Base-by-base conservation (phyloP, 139 green algal species). In the Penium margaritaceum region DNA sequence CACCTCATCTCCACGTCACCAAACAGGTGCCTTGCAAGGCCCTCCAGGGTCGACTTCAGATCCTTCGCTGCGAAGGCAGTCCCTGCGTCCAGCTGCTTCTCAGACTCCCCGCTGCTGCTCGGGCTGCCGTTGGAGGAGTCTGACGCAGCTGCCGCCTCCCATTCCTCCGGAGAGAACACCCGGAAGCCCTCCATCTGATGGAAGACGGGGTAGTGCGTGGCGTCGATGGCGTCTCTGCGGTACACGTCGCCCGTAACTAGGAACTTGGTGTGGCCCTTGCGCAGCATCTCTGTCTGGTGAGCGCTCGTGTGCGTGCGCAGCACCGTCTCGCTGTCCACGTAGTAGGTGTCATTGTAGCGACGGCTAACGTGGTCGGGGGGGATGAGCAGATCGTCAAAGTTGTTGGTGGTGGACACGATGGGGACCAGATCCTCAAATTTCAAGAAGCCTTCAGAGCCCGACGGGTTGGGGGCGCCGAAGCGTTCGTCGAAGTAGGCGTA, bases 181-280 rank as follows among this genome's bases (percentile, higher is more conserved):
- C 87, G 70, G 75, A 96, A 89, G 41, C 91, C 94, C 87, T 98
- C 94, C 92, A 98, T 98, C 84, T 98, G 77, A 80, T 99, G 94
- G 78, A 99, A 99, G 7, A 99, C 94, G 0, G 94, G 94, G 86
- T 98, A 99, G 87, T 99, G 94, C 3, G 94, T 97, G 35, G 91
- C 83, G 77, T 99, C 94, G 67, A 99, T 38, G 57, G 86, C 85
- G 85, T 99, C 95, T 24, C 95, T 84, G 19, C 86, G 82, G 84
- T 98, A 98, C 66, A 98, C 93, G 74, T 98, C 92, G 5, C 94
- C 91, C 2, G 92, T 99, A 2, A 96, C 84, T 0, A 99, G 86
- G 79, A 99, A 99, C 2, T 86, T 84, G 0, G 63, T 47, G 47
- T 93, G 55, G 7, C 91, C 91, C 12, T 80, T 57, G 15, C 90